phyloP scores from a whole-genome alignment of 805 yeast genomes.

The Saccharomyces kudriavzevii region DNA sequence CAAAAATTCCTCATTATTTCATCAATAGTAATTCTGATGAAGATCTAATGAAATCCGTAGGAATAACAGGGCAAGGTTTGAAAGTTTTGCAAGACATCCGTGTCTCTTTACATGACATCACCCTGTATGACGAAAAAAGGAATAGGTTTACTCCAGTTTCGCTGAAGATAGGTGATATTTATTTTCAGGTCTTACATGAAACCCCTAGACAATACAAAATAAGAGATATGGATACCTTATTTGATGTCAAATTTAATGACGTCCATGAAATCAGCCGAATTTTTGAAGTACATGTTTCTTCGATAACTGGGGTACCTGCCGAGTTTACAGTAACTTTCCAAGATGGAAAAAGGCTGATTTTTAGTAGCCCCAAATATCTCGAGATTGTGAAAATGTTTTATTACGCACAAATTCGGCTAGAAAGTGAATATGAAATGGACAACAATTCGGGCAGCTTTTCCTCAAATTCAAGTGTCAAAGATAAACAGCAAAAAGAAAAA shows the following conservation, averaged over 20 bases:
- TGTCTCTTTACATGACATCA: constrained; percentile 45
- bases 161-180: constrained; percentile 61
- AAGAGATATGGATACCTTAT: constrained; percentile 26
- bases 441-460: constrained; percentile 6
- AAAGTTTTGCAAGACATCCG: constrained; percentile 42
- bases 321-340: constrained; percentile 41
- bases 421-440: constrained; percentile 29
- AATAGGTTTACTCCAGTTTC: constrained; percentile 53
- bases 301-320: constrained; percentile 39
- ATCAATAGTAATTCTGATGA: constrained; percentile 41
- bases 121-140: constrained; percentile 40
- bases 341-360: constrained; percentile 32
- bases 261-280: constrained; percentile 37
- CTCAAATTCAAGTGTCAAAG: neutral
- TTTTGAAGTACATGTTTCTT: constrained; percentile 34
- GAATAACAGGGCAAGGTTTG: constrained; percentile 37
- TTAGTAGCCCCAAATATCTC: constrained; percentile 42
- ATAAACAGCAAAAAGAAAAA: constrained; percentile 25
- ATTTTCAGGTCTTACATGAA: constrained; percentile 46
- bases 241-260: constrained; percentile 35
- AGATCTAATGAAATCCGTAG: constrained; percentile 36
- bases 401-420: constrained; percentile 51
- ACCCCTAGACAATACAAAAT: constrained; percentile 37
- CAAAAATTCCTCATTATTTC: constrained; percentile 32
- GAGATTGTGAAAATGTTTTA: constrained; percentile 67